These are phyloP conservation scores for Chrysosporium queenslandicum DNA, from an alignment of 2,329 filamentous ascomycete species.

Conservation along the genomic window DNA sequence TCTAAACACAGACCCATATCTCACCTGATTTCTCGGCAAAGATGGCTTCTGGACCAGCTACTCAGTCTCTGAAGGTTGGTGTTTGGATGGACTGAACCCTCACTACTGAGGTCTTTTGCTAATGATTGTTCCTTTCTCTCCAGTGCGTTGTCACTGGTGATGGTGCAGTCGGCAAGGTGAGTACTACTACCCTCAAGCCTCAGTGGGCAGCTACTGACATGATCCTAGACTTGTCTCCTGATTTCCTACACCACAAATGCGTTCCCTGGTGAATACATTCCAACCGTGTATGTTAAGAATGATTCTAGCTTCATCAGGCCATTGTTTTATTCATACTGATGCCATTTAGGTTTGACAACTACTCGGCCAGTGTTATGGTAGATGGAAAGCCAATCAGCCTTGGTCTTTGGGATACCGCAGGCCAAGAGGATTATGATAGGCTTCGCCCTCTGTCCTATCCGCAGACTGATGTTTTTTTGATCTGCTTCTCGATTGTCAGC, in stretches of 20 bases:
- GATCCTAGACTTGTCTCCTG: conserved; percentile 78
- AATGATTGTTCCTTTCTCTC: conserved; percentile 18
- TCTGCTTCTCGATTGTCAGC: conserved; percentile 97
- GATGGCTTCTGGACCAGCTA: conserved; percentile 72
- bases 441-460: conserved; percentile 92
- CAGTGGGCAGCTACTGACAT: conserved; percentile 16
- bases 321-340: conserved; percentile 4
- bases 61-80: conserved; percentile 81
- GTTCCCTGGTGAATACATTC: conserved; percentile 99
- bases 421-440: conserved; percentile 96
- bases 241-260: conserved; percentile 99
- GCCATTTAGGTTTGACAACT: conserved; percentile 78
- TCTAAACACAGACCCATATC: conserved; percentile 14
- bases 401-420: conserved; percentile 95
- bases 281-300: conserved; percentile 59
- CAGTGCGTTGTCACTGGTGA: conserved; percentile 99
- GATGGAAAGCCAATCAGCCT: conserved; percentile 96
- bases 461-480: conserved; percentile 95
- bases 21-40: conserved; percentile 16
- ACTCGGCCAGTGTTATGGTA: conserved; percentile 97
- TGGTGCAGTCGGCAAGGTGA: conserved; percentile 96
- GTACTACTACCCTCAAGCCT: conserved; percentile 19
- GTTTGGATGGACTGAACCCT: background rate
- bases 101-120: background rate
- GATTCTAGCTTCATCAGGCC: background rate